phyloP scores from a whole-genome alignment of 768 basidiomycete species.

The Xanthoconium stramineum region DNA sequence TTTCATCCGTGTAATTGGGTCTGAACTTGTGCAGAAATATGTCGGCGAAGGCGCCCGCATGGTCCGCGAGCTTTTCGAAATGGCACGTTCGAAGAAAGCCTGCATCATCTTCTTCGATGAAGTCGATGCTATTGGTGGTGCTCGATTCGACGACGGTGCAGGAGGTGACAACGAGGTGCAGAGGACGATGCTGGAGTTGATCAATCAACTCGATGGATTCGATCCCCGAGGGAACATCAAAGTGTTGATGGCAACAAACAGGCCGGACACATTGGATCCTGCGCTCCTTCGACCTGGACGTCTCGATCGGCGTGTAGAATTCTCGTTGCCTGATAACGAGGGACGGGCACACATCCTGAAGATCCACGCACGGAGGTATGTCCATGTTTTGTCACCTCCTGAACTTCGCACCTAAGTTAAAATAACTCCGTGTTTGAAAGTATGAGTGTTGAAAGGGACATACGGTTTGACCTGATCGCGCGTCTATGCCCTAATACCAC shows the following conservation, averaged over 20 bases:
- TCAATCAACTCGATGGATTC: conserved; percentile 98
- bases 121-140: conserved; percentile 97
- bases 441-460: conserved; percentile 96
- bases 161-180: conserved; percentile 99
- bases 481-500: conserved; percentile 97
- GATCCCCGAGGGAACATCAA: conserved; percentile 99
- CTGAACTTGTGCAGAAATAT: conserved; percentile 99
- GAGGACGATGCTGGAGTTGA: conserved; percentile 97
- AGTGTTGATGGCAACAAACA: conserved; percentile 99
- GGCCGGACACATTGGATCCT: conserved; percentile 97
- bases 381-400: conserved; percentile 5
- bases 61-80: conserved; percentile 98
- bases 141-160: conserved; percentile 96
- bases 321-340: conserved; percentile 90
- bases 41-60: conserved; percentile 98
- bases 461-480: conserved; percentile 96
- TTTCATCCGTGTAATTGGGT: conserved; percentile 98
- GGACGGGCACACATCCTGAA: conserved; percentile 95
- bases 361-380: conserved; percentile 91
- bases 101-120: conserved; percentile 99
- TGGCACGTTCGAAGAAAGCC: conserved; percentile 98
- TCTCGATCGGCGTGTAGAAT: conserved; percentile 95
- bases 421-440: conserved; percentile 36
- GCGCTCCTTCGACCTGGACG: conserved; percentile 94
- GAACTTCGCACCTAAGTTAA: background rate